phyloP scores from a whole-genome alignment of 257 asterid species.

The Hygrophila difformis region DNA sequence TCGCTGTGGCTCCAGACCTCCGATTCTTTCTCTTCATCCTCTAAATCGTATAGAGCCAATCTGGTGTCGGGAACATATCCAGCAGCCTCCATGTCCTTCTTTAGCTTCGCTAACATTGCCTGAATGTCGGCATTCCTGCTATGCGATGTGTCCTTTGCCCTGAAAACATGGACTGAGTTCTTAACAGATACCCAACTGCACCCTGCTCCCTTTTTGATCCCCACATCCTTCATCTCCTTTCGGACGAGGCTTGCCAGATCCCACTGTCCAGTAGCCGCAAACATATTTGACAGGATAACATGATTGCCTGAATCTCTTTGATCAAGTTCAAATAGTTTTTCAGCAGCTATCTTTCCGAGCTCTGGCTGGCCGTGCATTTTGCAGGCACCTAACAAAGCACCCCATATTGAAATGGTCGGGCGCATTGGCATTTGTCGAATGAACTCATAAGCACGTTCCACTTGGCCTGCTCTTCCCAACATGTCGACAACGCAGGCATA shows the following conservation, averaged over 20 bases:
- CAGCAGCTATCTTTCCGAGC: constrained; percentile 68
- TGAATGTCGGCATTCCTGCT: constrained; percentile 56
- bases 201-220: constrained; percentile 75
- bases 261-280: constrained; percentile 76
- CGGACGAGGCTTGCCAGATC: constrained; percentile 68
- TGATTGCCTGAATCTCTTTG: constrained; percentile 85
- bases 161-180: constrained; percentile 58
- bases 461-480: constrained; percentile 81
- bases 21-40: constrained; percentile 82
- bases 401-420: constrained; percentile 81
- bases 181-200: constrained; percentile 76
- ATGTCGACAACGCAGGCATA: constrained; percentile 87
- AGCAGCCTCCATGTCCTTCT: constrained; percentile 55
- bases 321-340: constrained; percentile 68
- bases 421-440: constrained; percentile 46
- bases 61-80: constrained; percentile 64
- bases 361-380: constrained; percentile 60
- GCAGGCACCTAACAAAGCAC: constrained; percentile 77
- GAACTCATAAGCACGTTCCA: constrained; percentile 61
- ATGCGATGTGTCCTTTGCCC: constrained; percentile 68
- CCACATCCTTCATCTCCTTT: constrained; percentile 68
- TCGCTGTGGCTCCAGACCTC: constrained; percentile 87
- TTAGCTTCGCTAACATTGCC: constrained; percentile 48
- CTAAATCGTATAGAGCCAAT: constrained; percentile 63
- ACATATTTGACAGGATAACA: constrained; percentile 70